Conservation (phyloP, 192 early-diverging fungal species). For the Coemansia sp. region DNA sequence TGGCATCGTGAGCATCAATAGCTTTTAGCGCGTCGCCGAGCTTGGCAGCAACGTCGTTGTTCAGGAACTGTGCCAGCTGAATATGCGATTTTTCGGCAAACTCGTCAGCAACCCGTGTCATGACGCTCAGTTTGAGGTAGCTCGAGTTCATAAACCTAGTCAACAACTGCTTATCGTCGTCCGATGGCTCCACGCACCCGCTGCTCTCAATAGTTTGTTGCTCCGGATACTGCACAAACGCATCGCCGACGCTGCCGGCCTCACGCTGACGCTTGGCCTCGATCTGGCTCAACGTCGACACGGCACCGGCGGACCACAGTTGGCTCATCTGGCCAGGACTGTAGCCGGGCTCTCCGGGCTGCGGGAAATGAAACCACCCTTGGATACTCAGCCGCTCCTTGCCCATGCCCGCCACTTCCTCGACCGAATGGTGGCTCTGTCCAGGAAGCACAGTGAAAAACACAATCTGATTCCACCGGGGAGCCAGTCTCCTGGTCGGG, state of each 20-base stretch:
- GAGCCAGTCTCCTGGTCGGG: conserved; percentile 61
- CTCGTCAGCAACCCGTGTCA: conserved; percentile 60
- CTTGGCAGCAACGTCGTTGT: conserved; percentile 34
- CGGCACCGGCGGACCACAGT: conserved; percentile 47
- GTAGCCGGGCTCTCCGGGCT: conserved; percentile 71
- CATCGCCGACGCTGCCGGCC: conserved; percentile 31
- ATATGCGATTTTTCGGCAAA: conserved; percentile 72
- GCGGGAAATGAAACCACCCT: conserved; percentile 81
- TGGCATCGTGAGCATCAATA: conserved; percentile 58
- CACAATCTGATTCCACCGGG: conserved; percentile 77
- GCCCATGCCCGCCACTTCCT: conserved; percentile 65
- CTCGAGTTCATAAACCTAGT: conserved; percentile 63
- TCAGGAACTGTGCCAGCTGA: conserved; percentile 66
- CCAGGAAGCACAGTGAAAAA: conserved; percentile 81
- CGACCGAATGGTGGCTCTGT: conserved; percentile 77
- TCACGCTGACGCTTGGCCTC: conserved; percentile 45
- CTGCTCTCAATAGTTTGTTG: conserved; percentile 7
- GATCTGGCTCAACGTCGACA: conserved; percentile 64
- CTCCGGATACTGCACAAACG: conserved; percentile 29
- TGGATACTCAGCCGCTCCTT: conserved; percentile 64
- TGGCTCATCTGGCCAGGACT: conserved; percentile 50
- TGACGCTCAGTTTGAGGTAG: conserved; percentile 59
- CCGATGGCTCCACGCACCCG: conserved; percentile 36
- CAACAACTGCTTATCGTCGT: conserved; percentile 56
- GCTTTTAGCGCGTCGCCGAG: conserved; percentile 36